A percentile compares a stretch with the other conserved stretches of the same genome.
Conservation (phyloP, 306 rosid genomes). For the Boehmeria nivea region DNA sequence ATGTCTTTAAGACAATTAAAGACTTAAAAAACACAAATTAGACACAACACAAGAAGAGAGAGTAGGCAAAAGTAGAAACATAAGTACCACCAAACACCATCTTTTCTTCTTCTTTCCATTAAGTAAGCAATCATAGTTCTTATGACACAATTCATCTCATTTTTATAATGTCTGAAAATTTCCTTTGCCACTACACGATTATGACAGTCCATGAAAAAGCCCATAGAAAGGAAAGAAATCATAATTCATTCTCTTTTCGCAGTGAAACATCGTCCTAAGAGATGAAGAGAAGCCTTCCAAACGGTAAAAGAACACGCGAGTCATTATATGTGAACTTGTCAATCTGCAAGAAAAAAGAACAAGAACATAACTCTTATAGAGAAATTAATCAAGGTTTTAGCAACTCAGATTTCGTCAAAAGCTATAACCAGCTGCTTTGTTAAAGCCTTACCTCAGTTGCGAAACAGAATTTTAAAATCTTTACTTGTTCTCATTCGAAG, state of each 20-base stretch:
- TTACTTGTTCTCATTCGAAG: conserved; percentile 27
- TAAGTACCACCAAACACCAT: not conserved
- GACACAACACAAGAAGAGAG: not conserved
- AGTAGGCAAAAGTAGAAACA: not conserved
- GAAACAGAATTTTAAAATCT: not conserved
- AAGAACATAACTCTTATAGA: not conserved
- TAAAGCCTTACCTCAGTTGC: conserved; percentile 6
- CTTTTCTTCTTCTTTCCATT: not conserved
- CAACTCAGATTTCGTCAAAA: not conserved
- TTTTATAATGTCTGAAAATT: conserved; percentile 4
- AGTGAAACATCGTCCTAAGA: conserved; percentile 1
- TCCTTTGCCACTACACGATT: conserved; percentile 4
- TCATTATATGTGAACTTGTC: too few relatives aligned
- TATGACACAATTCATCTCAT: conserved; percentile 9
- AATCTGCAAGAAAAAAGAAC: conserved; percentile 4
- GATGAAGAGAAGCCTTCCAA: not conserved
- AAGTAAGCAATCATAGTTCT: not conserved
- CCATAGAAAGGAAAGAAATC: conserved; percentile 4
- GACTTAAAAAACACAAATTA: not conserved
- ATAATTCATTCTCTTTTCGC: not conserved
- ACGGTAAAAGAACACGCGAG: not conserved
- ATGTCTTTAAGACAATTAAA: not conserved
- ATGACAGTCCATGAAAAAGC: conserved; percentile 3
- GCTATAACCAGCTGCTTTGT: too few relatives aligned
- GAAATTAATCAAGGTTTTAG: not conserved